Conservation (phyloP, 2,329 filamentous ascomycete species). For the Fusarium lyarnte region DNA sequence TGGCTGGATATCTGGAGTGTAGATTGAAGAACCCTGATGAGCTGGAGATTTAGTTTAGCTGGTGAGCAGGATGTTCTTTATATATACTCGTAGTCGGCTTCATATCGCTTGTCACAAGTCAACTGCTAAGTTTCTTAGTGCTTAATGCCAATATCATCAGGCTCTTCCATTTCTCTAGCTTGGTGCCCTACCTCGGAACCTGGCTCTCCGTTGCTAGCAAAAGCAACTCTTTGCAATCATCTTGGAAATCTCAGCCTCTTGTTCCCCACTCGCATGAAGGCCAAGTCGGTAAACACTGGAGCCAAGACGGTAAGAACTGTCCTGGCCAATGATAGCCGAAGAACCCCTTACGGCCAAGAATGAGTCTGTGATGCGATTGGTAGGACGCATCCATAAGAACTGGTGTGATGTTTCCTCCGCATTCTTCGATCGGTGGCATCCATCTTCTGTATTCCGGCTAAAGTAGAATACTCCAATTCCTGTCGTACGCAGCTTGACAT, state of each 20-base stretch:
- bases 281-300: conserved; percentile 1
- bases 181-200: neutral
- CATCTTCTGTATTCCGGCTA: neutral
- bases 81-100: neutral
- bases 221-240: neutral
- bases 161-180: neutral
- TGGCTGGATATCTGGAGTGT: neutral
- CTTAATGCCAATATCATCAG: neutral
- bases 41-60: neutral
- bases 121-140: neutral
- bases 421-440: neutral
- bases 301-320: neutral
- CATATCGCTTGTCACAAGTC: neutral
- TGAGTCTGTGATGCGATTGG: neutral
- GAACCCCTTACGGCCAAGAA: neutral
- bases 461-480: neutral
- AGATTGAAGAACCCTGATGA: neutral
- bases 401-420: neutral
- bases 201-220: neutral
- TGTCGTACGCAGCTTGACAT: neutral
- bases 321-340: neutral
- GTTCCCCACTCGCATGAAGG: neutral
- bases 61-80: neutral
- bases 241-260: neutral
- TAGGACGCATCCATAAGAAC: neutral